Percentiles rank a stretch among this genome's conserved stretches.
Conservation (phyloP, 306 rosid species). For the Acmispon strigosus region DNA sequence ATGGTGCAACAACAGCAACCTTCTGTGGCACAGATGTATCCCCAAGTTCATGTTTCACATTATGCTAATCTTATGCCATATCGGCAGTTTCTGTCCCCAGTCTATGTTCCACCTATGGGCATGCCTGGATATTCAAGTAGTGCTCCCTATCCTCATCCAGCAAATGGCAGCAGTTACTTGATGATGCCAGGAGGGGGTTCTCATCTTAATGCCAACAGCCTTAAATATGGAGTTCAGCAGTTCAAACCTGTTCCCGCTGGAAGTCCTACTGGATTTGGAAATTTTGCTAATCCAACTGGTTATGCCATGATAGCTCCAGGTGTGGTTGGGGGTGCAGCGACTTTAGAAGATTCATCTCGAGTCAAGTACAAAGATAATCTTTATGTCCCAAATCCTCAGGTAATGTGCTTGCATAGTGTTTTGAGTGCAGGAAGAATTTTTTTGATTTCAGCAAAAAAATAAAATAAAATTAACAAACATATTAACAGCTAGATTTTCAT, state of each 20-base stretch:
- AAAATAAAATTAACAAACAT: neutral
- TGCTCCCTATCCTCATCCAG: conserved; percentile 85
- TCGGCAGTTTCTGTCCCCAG: conserved; percentile 85
- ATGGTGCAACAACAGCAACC: conserved; percentile 86
- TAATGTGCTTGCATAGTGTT: conserved; percentile 12
- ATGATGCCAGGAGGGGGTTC: conserved; percentile 95
- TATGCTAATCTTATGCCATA: conserved; percentile 84
- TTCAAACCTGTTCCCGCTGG: conserved; percentile 89
- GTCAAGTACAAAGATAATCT: conserved; percentile 90
- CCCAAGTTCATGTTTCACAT: conserved; percentile 91
- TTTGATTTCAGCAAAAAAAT: neutral
- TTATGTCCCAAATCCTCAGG: conserved; percentile 95
- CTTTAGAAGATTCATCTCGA: conserved; percentile 84
- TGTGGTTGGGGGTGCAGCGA: conserved; percentile 75
- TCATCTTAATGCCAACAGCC: conserved; percentile 75
- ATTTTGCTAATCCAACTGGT: conserved; percentile 69
- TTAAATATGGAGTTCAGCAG: conserved; percentile 92
- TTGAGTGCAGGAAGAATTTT: neutral
- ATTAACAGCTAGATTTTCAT: neutral
- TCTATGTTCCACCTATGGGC: conserved; percentile 96
- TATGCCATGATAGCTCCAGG: conserved; percentile 84
- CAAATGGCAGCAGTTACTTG: conserved; percentile 79
- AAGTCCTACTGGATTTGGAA: conserved; percentile 80
- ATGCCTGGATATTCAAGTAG: conserved; percentile 86
- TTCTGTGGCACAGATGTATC: conserved; percentile 89